These are phyloP conservation scores for Lachnellula suecica DNA, from an alignment of 2,329 filamentous ascomycete species.

Conservation along the genomic window DNA sequence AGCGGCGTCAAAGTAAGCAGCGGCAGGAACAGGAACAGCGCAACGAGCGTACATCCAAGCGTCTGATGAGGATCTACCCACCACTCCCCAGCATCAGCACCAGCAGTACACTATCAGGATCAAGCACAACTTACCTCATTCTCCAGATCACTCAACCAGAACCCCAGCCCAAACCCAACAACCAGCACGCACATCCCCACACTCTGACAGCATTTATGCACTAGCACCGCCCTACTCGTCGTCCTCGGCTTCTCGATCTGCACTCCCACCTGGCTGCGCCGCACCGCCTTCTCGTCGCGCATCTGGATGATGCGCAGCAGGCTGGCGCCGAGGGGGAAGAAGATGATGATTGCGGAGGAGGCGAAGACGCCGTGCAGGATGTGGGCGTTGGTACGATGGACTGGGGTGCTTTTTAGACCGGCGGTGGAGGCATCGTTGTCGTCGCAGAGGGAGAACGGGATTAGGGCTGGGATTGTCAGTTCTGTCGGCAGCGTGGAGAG, in stretches of 20 bases:
- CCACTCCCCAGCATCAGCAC: too few species aligned
- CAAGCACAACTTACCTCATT: not conserved
- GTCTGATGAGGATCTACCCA: too few species aligned
- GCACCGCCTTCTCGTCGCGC: not conserved
- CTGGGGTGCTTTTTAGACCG: not conserved
- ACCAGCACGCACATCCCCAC: not conserved
- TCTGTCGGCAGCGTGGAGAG: not conserved
- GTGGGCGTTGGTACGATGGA: not conserved
- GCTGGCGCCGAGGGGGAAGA: not conserved
- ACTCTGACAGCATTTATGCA: not conserved
- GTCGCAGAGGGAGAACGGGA: not conserved
- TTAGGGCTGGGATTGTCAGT: not conserved
- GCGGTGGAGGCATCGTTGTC: not conserved
- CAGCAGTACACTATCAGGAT: too few species aligned
- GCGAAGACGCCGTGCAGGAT: not conserved
- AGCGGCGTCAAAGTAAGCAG: too few species aligned
- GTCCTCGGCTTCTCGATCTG: not conserved
- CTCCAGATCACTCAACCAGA: not conserved
- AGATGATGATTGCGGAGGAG: not conserved
- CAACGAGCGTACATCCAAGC: too few species aligned
- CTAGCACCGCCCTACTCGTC: not conserved
- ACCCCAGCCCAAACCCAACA: not conserved
- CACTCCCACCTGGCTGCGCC: not conserved
- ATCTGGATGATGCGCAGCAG: not conserved
- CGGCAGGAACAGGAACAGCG: too few species aligned